Conservation (phyloP, 2,329 filamentous ascomycete genomes). For the Blastomyces emzantsi region DNA sequence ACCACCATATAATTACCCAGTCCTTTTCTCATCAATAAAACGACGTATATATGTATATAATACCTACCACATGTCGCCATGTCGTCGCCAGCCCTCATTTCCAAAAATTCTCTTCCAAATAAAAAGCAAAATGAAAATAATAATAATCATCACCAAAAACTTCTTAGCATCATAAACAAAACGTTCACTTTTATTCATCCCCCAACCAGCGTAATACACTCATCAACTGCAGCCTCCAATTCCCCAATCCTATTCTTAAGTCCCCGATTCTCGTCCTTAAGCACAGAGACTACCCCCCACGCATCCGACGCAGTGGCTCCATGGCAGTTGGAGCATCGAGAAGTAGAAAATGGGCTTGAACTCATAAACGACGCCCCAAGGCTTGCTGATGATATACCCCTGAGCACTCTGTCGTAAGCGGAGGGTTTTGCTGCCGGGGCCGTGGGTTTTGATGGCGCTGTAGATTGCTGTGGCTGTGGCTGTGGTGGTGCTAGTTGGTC, state of each 20-base stretch:
- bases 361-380: slow-evolving; percentile 26
- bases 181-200: slow-evolving; percentile 8
- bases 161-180: neutral
- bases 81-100: neutral
- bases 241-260: slow-evolving; percentile 46
- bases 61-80: neutral
- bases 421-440: slow-evolving; percentile 21
- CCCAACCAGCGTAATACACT: slow-evolving; percentile 47
- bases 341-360: slow-evolving; percentile 18
- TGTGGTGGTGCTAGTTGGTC: slow-evolving; percentile 12
- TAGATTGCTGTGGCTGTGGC: slow-evolving; percentile 24
- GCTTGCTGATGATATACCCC: slow-evolving; percentile 31
- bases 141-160: neutral
- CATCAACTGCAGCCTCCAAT: slow-evolving; percentile 48
- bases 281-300: slow-evolving; percentile 45
- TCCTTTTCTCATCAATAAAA: neutral
- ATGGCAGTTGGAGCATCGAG: slow-evolving; percentile 35
- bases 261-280: slow-evolving; percentile 47
- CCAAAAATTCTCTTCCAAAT: neutral
- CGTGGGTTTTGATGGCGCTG: slow-evolving; percentile 13
- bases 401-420: slow-evolving; percentile 37
- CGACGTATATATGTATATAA: neutral
- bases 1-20: neutral
- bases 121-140: too few species aligned
- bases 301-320: slow-evolving; percentile 38